Conservation (phyloP, 78 protist species). For the Dictyostelium intermedium region DNA sequence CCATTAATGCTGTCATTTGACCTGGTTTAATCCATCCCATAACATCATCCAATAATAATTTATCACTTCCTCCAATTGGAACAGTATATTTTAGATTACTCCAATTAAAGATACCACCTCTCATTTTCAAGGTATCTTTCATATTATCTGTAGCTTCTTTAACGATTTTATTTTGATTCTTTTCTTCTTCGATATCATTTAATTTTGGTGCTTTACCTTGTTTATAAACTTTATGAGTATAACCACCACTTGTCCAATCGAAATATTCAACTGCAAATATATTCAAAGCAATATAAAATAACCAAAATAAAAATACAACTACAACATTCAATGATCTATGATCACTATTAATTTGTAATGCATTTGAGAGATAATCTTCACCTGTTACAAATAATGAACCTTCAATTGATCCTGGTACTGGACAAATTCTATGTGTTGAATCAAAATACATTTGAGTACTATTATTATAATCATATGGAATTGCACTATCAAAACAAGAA, state of each 20-base stretch:
- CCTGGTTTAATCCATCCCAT: conserved; percentile 76
- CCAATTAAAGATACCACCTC: conserved; percentile 75
- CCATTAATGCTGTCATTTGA: conserved; percentile 87
- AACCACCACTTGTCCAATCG: conserved; percentile 75
- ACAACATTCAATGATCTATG: background rate
- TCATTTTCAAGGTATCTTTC: conserved; percentile 28
- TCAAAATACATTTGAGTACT: background rate
- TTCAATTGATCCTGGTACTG: conserved; percentile 31
- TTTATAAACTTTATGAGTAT: conserved; percentile 65
- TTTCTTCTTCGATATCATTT: conserved; percentile 71
- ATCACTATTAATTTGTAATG: background rate
- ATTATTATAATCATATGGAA: conserved; percentile 10
- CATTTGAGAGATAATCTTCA: conserved; percentile 5
- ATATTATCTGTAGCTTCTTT: conserved; percentile 66
- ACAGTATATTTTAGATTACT: conserved; percentile 60
- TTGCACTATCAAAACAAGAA: conserved; percentile 3
- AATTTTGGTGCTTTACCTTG: conserved; percentile 72
- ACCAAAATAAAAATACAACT: conserved; percentile 23
- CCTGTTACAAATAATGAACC: conserved; percentile 28
- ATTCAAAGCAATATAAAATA: conserved; percentile 31
- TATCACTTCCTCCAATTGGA: conserved; percentile 38
- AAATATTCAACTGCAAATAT: conserved; percentile 37
- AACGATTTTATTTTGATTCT: conserved; percentile 55
- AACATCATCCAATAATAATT: conserved; percentile 43
- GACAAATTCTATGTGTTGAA: conserved; percentile 10